phyloP scores from a whole-genome alignment of 1,284 basidiomycete species.

The Pseudozyma pruni region DNA sequence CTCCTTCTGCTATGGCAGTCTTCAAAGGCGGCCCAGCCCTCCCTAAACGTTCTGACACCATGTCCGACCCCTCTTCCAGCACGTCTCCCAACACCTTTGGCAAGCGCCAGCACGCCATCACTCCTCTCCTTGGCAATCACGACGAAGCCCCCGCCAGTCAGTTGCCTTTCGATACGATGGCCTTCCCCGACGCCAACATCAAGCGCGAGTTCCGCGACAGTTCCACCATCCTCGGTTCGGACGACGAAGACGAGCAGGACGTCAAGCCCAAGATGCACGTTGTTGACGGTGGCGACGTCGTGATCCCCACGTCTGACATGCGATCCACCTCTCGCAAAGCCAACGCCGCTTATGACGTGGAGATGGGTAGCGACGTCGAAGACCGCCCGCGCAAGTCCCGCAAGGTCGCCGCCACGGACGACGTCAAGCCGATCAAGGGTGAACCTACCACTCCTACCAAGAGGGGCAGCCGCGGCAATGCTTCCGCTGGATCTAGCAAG shows the following conservation, averaged over 20 bases:
- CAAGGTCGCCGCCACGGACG: background rate
- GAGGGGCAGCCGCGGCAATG: background rate
- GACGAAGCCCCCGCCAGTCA: too few relatives aligned
- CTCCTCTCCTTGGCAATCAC: slow-evolving; percentile 21
- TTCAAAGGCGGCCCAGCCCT: slow-evolving; percentile 33
- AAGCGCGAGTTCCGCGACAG: background rate
- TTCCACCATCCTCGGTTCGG: background rate
- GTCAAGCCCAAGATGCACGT: background rate
- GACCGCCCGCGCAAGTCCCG: background rate
- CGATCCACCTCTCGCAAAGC: slow-evolving; percentile 12
- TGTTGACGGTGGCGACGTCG: background rate
- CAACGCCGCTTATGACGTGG: background rate
- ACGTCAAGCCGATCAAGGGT: background rate
- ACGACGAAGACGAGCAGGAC: background rate
- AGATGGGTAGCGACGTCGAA: background rate
- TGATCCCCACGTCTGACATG: slow-evolving; percentile 9
- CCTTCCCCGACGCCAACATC: slow-evolving; percentile 1
- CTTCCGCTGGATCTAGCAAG: slow-evolving; percentile 8
- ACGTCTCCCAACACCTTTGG: background rate
- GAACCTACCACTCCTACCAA: slow-evolving; percentile 27
- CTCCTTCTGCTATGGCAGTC: too few relatives aligned
- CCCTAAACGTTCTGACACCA: slow-evolving; percentile 12
- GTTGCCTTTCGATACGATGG: slow-evolving; percentile 2
- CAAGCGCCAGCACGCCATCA: slow-evolving; percentile 16
- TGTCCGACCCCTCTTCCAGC: background rate